Conservation (phyloP, 116 monocot species). For the Papilionanthe hybrid region DNA sequence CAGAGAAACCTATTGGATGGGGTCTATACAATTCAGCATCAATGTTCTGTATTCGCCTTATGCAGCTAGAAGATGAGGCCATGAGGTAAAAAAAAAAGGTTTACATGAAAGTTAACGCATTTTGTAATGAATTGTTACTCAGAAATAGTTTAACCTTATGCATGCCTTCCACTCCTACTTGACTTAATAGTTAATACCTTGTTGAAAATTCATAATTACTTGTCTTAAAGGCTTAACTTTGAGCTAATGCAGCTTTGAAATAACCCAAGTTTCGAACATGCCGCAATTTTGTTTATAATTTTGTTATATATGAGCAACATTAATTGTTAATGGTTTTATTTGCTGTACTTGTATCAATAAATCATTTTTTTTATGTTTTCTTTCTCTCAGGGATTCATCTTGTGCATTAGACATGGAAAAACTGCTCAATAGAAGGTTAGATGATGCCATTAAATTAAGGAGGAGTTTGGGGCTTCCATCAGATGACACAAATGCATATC, state of each 20-base stretch:
- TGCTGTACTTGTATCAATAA: background rate
- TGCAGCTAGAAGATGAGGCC: conserved; percentile 97
- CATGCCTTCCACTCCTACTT: background rate
- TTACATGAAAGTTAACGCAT: background rate
- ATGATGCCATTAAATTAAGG: conserved; percentile 65
- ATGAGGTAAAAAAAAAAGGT: conserved; percentile 29
- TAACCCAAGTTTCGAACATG: background rate
- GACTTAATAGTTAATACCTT: background rate
- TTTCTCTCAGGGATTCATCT: conserved; percentile 52
- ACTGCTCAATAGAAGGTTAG: conserved; percentile 73
- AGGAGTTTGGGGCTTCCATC: conserved; percentile 78
- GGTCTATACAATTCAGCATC: conserved; percentile 97
- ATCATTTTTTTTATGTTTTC: conserved; percentile 3
- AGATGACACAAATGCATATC: conserved; percentile 71
- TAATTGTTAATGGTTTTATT: background rate
- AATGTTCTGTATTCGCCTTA: conserved; percentile 89
- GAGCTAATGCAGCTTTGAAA: background rate
- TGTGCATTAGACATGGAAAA: conserved; percentile 77
- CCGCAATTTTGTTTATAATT: background rate
- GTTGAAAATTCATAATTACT: too few species aligned
- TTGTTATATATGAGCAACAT: background rate
- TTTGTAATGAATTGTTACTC: background rate
- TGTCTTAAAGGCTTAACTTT: background rate
- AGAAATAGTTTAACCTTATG: background rate
- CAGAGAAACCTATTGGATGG: conserved; percentile 96